These are phyloP conservation scores for Leishmania arabica DNA, from an alignment of 208 protist species.

Conservation along the genomic window DNA sequence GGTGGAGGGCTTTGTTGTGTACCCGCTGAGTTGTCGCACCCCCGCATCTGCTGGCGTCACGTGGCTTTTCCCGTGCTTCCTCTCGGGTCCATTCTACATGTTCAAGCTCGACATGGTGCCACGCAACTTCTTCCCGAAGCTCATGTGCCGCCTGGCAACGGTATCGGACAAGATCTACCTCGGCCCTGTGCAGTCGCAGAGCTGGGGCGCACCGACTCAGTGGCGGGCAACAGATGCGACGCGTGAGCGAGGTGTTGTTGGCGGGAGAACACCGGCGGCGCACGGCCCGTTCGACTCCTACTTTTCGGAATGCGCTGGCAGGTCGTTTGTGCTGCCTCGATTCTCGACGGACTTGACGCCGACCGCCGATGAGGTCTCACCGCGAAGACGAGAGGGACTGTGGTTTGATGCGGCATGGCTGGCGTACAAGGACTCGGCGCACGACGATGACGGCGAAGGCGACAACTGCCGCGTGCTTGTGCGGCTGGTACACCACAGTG, in stretches of 20 bases:
- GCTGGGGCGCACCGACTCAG: conserved; percentile 11
- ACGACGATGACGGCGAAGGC: neutral
- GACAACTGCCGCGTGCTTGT: conserved; percentile 57
- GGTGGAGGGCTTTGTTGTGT: conserved; percentile 60
- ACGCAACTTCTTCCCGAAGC: conserved; percentile 73
- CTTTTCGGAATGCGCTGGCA: neutral
- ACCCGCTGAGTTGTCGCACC: conserved; percentile 56
- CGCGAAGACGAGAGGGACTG: conserved; percentile 10
- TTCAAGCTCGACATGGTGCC: conserved; percentile 80
- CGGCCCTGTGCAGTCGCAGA: conserved; percentile 38
- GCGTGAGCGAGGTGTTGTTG: neutral
- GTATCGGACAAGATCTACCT: conserved; percentile 57
- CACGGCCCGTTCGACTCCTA: conserved; percentile 8
- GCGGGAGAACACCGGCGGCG: neutral
- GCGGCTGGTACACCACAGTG: conserved; percentile 77
- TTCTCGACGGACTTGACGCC: conserved; percentile 9
- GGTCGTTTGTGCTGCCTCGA: conserved; percentile 14
- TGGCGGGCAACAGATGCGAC: neutral
- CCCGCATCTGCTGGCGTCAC: conserved; percentile 58
- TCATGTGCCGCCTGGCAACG: conserved; percentile 57
- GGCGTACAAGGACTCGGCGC: conserved; percentile 11
- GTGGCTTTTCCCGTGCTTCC: conserved; percentile 53
- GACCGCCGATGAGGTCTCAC: conserved; percentile 2
- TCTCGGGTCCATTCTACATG: conserved; percentile 82
- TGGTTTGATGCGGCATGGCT: conserved; percentile 35